Evolutionary conservation across 2,329 filamentous ascomycete species (phyloP).

Genomic region (Fusarium verrucosum): DNA sequence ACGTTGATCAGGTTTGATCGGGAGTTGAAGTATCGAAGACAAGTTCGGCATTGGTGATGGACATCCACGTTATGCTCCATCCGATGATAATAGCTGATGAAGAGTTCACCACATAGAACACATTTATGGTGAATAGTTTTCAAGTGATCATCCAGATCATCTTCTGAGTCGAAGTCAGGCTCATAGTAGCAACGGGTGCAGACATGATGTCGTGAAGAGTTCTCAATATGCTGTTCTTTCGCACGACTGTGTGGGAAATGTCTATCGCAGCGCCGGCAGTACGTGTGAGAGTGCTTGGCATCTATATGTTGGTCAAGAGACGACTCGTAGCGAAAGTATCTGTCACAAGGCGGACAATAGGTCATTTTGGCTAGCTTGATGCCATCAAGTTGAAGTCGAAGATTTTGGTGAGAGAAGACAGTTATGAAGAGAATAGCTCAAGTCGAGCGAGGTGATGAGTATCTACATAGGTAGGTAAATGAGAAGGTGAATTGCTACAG

Average conservation of each 20-base stretch:
- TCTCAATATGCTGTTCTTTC: constrained; percentile 4
- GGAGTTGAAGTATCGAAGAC: constrained; percentile 5
- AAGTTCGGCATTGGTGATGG: constrained; percentile 31
- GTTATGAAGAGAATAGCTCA: too few relatives aligned
- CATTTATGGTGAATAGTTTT: background rate
- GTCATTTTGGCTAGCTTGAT: background rate
- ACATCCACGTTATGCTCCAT: constrained; percentile 7
- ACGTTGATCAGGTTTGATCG: constrained; percentile 27
- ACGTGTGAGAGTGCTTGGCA: background rate
- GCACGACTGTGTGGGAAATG: background rate
- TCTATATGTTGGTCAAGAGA: constrained; percentile 3
- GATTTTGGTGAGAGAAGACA: background rate
- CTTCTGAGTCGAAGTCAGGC: background rate
- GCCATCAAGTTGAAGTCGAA: background rate
- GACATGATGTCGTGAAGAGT: constrained; percentile 3
- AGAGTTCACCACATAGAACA: background rate
- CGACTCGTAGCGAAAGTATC: background rate
- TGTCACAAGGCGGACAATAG: constrained; percentile 1
- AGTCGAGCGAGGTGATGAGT: too few relatives aligned
- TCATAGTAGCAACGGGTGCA: background rate
- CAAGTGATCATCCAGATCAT: background rate
- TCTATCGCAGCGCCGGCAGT: constrained; percentile 16
- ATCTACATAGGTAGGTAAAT: too few relatives aligned
- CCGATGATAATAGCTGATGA: background rate
- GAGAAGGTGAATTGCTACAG: too few relatives aligned